Evolutionary conservation across 2,329 filamentous ascomycete genomes (phyloP).

Genomic region (Bretziella fagacearum): DNA sequence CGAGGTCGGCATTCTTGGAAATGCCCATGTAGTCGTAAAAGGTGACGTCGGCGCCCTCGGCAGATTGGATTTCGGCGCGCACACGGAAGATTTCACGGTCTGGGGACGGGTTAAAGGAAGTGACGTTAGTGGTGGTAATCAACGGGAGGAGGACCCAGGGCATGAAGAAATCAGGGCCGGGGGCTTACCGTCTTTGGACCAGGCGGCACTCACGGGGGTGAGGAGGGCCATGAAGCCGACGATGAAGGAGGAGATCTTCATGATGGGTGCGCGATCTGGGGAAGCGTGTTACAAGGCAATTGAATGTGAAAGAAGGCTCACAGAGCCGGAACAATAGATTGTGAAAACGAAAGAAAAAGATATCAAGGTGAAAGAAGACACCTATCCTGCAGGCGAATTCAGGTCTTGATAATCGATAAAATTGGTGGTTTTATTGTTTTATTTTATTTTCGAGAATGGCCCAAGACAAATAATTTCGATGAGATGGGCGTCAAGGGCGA

Average conservation of each 20-base stretch:
- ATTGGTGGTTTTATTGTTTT: neutral
- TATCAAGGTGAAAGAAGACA: conserved; percentile 19
- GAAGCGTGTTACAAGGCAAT: neutral
- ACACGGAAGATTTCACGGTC: conserved; percentile 97
- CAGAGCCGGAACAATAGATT: neutral
- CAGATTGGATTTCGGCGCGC: conserved; percentile 62
- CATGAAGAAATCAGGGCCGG: neutral
- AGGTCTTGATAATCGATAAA: neutral
- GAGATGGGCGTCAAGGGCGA: too few relatives aligned
- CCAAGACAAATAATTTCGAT: too few relatives aligned
- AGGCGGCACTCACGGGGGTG: conserved; percentile 52
- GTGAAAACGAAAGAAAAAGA: neutral
- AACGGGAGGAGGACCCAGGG: neutral
- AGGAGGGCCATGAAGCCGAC: conserved; percentile 53
- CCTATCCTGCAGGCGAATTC: conserved; percentile 21
- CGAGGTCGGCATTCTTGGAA: conserved; percentile 52
- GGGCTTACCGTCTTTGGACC: conserved; percentile 65
- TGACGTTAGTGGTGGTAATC: neutral
- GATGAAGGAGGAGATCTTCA: conserved; percentile 54
- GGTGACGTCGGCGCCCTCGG: conserved; percentile 65
- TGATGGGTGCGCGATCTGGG: conserved; percentile 27
- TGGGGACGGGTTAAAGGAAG: conserved; percentile 22
- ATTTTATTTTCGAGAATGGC: too few relatives aligned
- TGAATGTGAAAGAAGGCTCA: neutral
- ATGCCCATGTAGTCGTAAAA: conserved; percentile 93